Evolutionary conservation across 768 basidiomycete genomes (phyloP), one percentile per base, ranked within the genome.

Genomic region (Artomyces pyxidatus): DNA sequence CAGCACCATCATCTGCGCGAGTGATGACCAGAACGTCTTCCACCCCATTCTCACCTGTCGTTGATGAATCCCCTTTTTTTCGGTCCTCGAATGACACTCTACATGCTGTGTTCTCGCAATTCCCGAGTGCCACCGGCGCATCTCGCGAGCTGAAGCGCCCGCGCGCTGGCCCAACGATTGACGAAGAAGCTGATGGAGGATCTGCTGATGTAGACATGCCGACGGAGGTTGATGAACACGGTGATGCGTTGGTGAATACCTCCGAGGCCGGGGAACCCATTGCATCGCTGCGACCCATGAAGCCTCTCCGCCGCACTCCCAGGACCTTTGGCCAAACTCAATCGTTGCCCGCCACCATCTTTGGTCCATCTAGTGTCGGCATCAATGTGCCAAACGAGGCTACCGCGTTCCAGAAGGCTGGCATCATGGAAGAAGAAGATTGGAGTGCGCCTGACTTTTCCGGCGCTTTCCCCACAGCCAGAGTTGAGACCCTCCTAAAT

Each of bases 51-150:
- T 22, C 10, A 19, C 21, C 22, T 19, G 16, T 32, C 7, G 45
- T 45, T 47, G 48, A 62, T 50, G 50, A 50, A 21, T 44, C 42
- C 51, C 23, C 53, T 47, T 74, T 78, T 55, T 80, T 81, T 58
- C 72, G 64, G 39, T 73, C 82, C 22, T 71, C 79, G 47, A 78
- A 74, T 47, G 81, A 83, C 61, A 75, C 69, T 9, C 65, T 80
- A 47, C 74, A 68, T 38, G 72, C 75, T 32, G 69, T 81, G 17
- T 68, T 69, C 71, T 56, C 68, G 44, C 57, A 65, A 23, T 30
- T 37, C n/a, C 29, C 53, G 3, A 67, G 68, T 46, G 63, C 71
- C 45, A 16, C 29, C 14, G 22, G 6, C 9, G 12, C 44, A 10
- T 55, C 61, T 8, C 71, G 64, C 52, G 64, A 70, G 37, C 61